Base-by-base conservation (phyloP, 2,329 filamentous ascomycete species). In the Fusarium stilboides region DNA sequence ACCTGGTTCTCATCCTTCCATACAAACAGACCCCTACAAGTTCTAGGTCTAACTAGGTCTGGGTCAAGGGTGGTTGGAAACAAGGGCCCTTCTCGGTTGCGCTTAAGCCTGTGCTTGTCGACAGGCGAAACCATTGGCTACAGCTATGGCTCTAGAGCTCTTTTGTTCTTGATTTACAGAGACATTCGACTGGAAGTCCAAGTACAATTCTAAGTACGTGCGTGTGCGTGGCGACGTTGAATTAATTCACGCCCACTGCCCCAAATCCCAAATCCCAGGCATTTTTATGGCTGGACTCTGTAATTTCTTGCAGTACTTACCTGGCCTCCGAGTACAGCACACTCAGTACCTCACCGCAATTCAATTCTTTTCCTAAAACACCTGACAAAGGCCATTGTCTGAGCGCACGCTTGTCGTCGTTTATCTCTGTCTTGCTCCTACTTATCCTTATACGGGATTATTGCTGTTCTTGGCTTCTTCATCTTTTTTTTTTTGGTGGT, bases 41-140 rank as follows among this genome's bases (percentile, higher is more conserved):
- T 19, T 36, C 43, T 20, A 51, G 52, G 31, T 17, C 34, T 8
- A 36, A 36, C 47, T 47, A 44, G 45, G 42, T 54, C 60, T 55
- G 57, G 44, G 62, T 69, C 61, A 55, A 57, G 66, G 65, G 60
- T 69, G 60, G 65, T 52, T 65, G 65, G 53, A 61, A 44, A 65
- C 65, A 64, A 39, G 55, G 65, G 50, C 58, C 36, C 17, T 46
- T 34, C 31, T 58, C 42, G 62, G 45, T 42, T 63, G 57, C 42
- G 54, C 66, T 69, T 67, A 45, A 57, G 65, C 65, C 61, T 69
- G 66, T 45, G 57, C 58, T 68, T 67, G 45, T 49, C 46, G 45
- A 26, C 51, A 51, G 44, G 53, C 34, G 50, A 50, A 49, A 15
- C 26, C 42, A 63, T 63, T 63, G 60, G 60, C 4, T 40, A 19